A percentile compares a stretch with the other conserved stretches of the same genome.
Conservation (phyloP, 495 filamentous ascomycete species). For the Penicillium dipodomyicola region DNA sequence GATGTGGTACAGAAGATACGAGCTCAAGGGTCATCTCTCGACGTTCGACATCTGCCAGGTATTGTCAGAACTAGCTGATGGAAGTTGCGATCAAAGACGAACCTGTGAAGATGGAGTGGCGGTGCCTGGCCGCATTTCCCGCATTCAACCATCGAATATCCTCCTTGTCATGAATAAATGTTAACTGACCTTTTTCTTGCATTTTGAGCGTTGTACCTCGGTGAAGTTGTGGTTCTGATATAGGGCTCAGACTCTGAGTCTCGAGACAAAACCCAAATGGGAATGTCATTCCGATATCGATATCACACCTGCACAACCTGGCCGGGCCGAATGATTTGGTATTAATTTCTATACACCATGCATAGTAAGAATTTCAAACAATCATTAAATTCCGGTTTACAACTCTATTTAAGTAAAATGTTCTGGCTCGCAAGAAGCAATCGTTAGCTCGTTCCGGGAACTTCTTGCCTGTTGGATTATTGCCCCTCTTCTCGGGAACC, state of each 20-base stretch:
- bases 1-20: not conserved
- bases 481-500: not conserved
- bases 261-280: not conserved
- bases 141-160: slow-evolving; percentile 18
- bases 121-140: slow-evolving; percentile 20
- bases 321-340: not conserved
- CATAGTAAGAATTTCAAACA: too few relatives aligned
- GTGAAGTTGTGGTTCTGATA: not conserved
- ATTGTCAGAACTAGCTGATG: not conserved
- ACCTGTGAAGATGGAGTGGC: slow-evolving; percentile 23
- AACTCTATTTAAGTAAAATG: too few relatives aligned
- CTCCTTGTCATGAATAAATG: slow-evolving; percentile 37
- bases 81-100: not conserved
- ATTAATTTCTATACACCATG: not conserved
- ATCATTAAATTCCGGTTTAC: too few relatives aligned
- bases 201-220: not conserved
- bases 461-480: slow-evolving; percentile 3
- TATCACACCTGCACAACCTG: not conserved
- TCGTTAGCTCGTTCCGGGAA: not conserved
- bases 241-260: not conserved
- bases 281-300: not conserved
- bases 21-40: slow-evolving; percentile 18
- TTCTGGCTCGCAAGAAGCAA: too few relatives aligned
- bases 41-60: slow-evolving; percentile 17
- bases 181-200: slow-evolving; percentile 4